Evolutionary conservation across 2,329 filamentous ascomycete genomes (phyloP).

Genomic region (Teratosphaeria viscida): DNA sequence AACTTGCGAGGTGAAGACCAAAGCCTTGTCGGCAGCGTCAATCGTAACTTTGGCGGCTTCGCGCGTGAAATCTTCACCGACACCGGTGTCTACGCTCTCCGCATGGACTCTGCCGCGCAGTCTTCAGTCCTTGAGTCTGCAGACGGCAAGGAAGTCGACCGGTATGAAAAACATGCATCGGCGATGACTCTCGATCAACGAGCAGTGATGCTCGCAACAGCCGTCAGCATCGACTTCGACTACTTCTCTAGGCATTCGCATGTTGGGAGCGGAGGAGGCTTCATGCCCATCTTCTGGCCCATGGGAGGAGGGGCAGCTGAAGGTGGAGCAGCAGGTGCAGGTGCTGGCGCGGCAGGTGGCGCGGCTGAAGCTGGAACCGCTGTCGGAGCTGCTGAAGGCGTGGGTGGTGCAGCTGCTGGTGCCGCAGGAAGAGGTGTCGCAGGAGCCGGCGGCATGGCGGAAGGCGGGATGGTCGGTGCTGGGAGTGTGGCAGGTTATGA

Average conservation of each 20-base stretch:
- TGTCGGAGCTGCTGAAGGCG: slow-evolving; percentile 29
- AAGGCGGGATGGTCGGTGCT: slow-evolving; percentile 36
- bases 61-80: slow-evolving; percentile 56
- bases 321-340: slow-evolving; percentile 27
- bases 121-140: slow-evolving; percentile 20
- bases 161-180: slow-evolving; percentile 20
- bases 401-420: slow-evolving; percentile 3
- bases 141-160: slow-evolving; percentile 15
- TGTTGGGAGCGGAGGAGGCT: slow-evolving; percentile 32
- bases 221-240: slow-evolving; percentile 56
- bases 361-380: slow-evolving; percentile 30
- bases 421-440: slow-evolving; percentile 23
- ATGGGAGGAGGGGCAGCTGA: slow-evolving; percentile 26
- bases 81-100: slow-evolving; percentile 52
- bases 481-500: slow-evolving; percentile 54
- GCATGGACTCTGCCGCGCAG: slow-evolving; percentile 51
- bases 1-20: slow-evolving; percentile 42
- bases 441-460: slow-evolving; percentile 25
- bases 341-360: slow-evolving; percentile 27
- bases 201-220: slow-evolving; percentile 56
- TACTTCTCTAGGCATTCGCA: slow-evolving; percentile 54
- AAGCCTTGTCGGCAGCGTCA: slow-evolving; percentile 49
- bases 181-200: slow-evolving; percentile 57
- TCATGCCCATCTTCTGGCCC: slow-evolving; percentile 45
- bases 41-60: slow-evolving; percentile 53